These are phyloP conservation scores for Microdochium trichocladiopsis DNA, from an alignment of 2,329 filamentous ascomycete species.

Conservation along the genomic window DNA sequence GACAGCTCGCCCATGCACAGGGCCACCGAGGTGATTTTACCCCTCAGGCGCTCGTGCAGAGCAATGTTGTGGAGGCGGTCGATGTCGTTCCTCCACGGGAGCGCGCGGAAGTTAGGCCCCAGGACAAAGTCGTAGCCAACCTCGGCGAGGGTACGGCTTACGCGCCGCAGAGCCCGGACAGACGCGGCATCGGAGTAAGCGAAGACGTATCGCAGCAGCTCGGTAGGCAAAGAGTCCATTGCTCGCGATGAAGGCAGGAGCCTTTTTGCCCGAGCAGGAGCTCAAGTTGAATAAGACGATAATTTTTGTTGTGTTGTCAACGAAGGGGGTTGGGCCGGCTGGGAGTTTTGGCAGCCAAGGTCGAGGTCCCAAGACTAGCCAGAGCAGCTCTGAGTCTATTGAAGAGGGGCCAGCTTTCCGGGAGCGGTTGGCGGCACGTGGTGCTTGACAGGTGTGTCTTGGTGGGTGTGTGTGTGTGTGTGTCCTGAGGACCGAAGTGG, in stretches of 20 bases:
- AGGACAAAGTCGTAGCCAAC: conserved; percentile 36
- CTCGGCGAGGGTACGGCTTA: conserved; percentile 27
- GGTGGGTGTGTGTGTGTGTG: too few relatives aligned
- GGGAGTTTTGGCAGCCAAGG: background rate
- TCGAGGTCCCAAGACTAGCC: too few relatives aligned
- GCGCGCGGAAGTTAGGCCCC: conserved; percentile 29
- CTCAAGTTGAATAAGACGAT: too few relatives aligned
- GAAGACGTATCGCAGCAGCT: conserved; percentile 35
- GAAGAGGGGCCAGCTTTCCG: too few relatives aligned
- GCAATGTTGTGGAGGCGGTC: conserved; percentile 35
- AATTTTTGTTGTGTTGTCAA: too few relatives aligned
- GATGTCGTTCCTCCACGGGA: conserved; percentile 38
- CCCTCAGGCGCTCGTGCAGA: conserved; percentile 30
- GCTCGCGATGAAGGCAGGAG: background rate
- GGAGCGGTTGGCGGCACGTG: background rate
- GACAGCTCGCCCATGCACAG: conserved; percentile 37
- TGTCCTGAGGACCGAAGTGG: background rate
- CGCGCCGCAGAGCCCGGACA: conserved; percentile 32
- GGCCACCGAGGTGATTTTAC: conserved; percentile 32
- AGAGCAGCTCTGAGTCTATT: too few relatives aligned
- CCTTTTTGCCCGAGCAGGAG: background rate
- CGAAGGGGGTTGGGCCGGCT: background rate
- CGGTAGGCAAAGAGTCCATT: conserved; percentile 27
- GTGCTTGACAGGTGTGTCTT: background rate
- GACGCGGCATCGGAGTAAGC: conserved; percentile 28